Conservation (phyloP, 345 rosid genomes). For the Eucalyptus coolabah region DNA sequence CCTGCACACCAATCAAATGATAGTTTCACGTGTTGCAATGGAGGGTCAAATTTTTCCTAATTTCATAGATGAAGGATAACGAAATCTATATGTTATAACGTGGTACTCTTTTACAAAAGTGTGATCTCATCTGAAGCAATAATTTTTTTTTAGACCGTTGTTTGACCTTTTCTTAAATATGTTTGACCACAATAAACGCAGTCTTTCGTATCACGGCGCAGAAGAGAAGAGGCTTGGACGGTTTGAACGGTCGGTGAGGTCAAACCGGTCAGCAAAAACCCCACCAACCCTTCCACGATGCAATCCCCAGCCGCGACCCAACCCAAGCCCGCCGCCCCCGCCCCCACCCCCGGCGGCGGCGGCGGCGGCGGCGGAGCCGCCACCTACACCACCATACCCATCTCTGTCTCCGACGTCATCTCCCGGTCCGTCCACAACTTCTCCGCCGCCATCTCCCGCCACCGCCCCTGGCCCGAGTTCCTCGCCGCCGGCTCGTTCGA, state of each 20-base stretch:
- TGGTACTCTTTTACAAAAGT: not conserved
- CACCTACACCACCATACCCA: conserved; percentile 42
- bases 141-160: not conserved
- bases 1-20: not conserved
- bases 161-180: not conserved
- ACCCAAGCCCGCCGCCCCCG: not conserved
- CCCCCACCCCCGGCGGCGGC: not conserved
- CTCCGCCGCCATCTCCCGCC: conserved; percentile 19
- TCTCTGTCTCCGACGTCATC: conserved; percentile 29
- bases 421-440: conserved; percentile 38
- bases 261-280: not conserved
- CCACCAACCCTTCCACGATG: not conserved
- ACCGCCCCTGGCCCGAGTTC: conserved; percentile 49
- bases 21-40: not conserved
- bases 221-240: not conserved
- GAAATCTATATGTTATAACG: not conserved
- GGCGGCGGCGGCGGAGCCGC: too few relatives aligned
- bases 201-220: not conserved
- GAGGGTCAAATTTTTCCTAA: not conserved
- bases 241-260: not conserved
- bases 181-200: not conserved
- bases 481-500: conserved; percentile 8
- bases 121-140: not conserved
- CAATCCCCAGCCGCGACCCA: not conserved
- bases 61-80: not conserved